phyloP scores from a whole-genome alignment of 2,329 filamentous ascomycete genomes.

The Orbilia oligospora region DNA sequence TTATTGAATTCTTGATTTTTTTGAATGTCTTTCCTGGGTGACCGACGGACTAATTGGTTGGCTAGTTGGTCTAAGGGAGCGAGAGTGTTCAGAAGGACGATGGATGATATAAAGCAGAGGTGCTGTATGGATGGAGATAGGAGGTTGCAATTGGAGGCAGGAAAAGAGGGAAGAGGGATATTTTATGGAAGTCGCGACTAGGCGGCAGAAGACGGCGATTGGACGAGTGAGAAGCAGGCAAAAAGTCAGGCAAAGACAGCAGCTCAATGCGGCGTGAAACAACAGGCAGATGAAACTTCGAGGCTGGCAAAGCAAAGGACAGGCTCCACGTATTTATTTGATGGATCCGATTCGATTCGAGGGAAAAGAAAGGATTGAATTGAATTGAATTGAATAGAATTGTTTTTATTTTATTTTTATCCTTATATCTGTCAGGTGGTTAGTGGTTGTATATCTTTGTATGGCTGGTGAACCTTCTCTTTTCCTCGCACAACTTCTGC shows the following conservation, averaged over 20 bases:
- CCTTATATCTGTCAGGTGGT: background rate
- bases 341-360: too few species aligned
- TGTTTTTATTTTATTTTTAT: background rate
- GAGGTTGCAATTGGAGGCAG: background rate
- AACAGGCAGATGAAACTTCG: slow-evolving; percentile 37
- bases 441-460: too few species aligned
- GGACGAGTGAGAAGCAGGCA: background rate
- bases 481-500: background rate
- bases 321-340: slow-evolving; percentile 19
- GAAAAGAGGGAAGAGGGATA: background rate
- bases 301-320: slow-evolving; percentile 6
- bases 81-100: too few species aligned
- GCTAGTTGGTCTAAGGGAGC: background rate
- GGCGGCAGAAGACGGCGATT: background rate
- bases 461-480: slow-evolving; percentile 8
- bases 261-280: slow-evolving; percentile 36
- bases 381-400: too few species aligned
- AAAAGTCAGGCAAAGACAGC: slow-evolving; percentile 9
- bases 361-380: too few species aligned
- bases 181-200: slow-evolving; percentile 4
- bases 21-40: background rate
- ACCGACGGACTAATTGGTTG: background rate
- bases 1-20: background rate
- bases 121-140: background rate
- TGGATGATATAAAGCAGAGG: too few species aligned